phyloP scores from a whole-genome alignment of 352 stramenopile genomes.

The Phytophthora quininea region DNA sequence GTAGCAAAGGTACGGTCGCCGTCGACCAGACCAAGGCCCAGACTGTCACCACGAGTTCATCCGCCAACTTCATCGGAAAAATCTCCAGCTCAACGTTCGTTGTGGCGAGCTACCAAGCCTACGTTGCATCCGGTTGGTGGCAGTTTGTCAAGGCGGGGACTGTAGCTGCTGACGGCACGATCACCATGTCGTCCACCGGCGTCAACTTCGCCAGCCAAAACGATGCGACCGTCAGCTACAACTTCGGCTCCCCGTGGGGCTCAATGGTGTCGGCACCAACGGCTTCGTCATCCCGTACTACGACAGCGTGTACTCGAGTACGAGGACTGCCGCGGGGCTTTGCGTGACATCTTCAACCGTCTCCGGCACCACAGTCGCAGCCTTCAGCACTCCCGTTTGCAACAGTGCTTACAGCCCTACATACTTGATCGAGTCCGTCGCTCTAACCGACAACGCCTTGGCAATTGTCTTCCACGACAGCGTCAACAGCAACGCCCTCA shows the following conservation, averaged over 20 bases:
- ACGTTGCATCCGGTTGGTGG: conserved; percentile 23
- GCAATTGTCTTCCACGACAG: conserved; percentile 62
- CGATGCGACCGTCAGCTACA: conserved; percentile 18
- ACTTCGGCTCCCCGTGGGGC: conserved; percentile 46
- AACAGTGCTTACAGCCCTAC: conserved; percentile 44
- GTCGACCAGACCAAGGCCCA: conserved; percentile 30
- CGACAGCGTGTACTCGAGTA: conserved; percentile 7
- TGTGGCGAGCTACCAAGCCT: conserved; percentile 55
- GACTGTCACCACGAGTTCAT: conserved; percentile 28
- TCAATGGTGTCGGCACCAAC: conserved; percentile 27
- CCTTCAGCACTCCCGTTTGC: conserved; percentile 49
- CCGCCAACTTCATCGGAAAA: conserved; percentile 44
- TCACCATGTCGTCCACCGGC: conserved; percentile 37
- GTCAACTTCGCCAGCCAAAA: conserved; percentile 45
- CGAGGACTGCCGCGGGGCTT: conserved; percentile 28
- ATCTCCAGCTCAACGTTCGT: conserved; percentile 48
- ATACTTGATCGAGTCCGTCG: conserved; percentile 46
- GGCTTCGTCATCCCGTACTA: conserved; percentile 66
- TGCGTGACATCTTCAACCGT: conserved; percentile 52
- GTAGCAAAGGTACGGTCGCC: conserved; percentile 9
- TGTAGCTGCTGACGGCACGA: conserved; percentile 35
- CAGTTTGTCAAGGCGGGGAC: conserved; percentile 50
- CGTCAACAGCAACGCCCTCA: conserved; percentile 64
- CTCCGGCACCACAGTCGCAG: conserved; percentile 11
- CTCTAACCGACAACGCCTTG: conserved; percentile 48